Evolutionary conservation across 331 rosid species (phyloP).

Genomic region (Saraca asoca): DNA sequence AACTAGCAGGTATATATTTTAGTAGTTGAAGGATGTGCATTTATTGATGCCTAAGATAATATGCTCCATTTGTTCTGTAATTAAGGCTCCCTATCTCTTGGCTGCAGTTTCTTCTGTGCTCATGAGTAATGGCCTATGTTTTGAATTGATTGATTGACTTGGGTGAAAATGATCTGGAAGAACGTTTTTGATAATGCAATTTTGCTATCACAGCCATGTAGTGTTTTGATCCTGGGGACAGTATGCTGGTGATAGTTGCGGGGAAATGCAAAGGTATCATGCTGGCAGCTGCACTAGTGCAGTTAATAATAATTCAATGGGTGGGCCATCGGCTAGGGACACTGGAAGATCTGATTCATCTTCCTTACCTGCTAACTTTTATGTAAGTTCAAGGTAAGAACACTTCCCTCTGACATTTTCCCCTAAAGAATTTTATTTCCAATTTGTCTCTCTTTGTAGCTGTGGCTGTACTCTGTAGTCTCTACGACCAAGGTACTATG

Average conservation of each 20-base stretch:
- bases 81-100: slow-evolving; percentile 13
- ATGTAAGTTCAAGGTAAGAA: slow-evolving; percentile 70
- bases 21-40: slow-evolving; percentile 29
- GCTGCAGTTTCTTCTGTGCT: neutral
- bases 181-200: slow-evolving; percentile 41
- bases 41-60: slow-evolving; percentile 27
- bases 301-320: slow-evolving; percentile 78
- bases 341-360: slow-evolving; percentile 80
- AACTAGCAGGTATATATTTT: slow-evolving; percentile 14
- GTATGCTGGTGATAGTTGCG: slow-evolving; percentile 87
- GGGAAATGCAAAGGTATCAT: slow-evolving; percentile 96
- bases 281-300: slow-evolving; percentile 92
- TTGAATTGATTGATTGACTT: slow-evolving; percentile 21
- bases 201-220: slow-evolving; percentile 47
- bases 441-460: neutral
- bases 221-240: slow-evolving; percentile 75
- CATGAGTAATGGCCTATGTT: neutral
- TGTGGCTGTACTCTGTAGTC: no score
- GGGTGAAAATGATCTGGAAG: slow-evolving; percentile 34
- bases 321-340: slow-evolving; percentile 86
- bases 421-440: slow-evolving; percentile 15
- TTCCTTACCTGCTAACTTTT: slow-evolving; percentile 67
- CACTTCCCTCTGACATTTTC: neutral
- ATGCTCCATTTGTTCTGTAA: slow-evolving; percentile 6
- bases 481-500: no score